Evolutionary conservation across 345 rosid genomes (phyloP).

Genomic region (Dipteronia dyeriana): DNA sequence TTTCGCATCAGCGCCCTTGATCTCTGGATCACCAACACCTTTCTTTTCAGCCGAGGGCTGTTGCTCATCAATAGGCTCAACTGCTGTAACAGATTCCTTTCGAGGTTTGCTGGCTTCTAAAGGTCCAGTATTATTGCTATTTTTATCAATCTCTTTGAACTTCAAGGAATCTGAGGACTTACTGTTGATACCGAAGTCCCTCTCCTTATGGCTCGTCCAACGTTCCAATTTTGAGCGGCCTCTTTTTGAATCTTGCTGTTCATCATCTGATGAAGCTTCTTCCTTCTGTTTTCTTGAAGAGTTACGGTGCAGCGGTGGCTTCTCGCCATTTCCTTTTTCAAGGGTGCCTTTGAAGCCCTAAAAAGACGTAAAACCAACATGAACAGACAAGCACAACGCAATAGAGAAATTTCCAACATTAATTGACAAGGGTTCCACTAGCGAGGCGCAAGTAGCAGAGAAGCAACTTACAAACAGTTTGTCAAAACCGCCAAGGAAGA

Average conservation of each 20-base stretch:
- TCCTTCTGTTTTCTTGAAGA: conserved; percentile 57
- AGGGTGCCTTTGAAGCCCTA: conserved; percentile 59
- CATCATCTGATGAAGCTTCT: conserved; percentile 76
- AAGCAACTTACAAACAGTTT: conserved; percentile 4
- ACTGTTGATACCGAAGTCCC: conserved; percentile 54
- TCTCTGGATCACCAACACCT: conserved; percentile 47
- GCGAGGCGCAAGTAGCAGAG: not conserved
- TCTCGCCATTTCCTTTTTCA: conserved; percentile 47
- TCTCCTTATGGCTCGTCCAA: conserved; percentile 94
- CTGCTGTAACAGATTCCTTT: conserved; percentile 38
- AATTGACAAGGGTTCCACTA: conserved; percentile 10
- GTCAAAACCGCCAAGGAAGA: not conserved
- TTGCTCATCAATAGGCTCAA: conserved; percentile 42
- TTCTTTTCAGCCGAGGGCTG: conserved; percentile 46
- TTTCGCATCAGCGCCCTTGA: conserved; percentile 55
- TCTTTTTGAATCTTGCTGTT: conserved; percentile 70
- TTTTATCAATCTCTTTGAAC: conserved; percentile 52
- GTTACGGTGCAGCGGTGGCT: conserved; percentile 36
- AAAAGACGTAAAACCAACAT: conserved; percentile 35
- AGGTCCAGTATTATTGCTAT: conserved; percentile 39
- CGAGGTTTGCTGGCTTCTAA: conserved; percentile 37
- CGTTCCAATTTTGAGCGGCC: conserved; percentile 92
- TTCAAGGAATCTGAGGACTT: conserved; percentile 68
- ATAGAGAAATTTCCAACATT: conserved; percentile 13
- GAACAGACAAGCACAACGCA: conserved; percentile 32